Percentiles rank a stretch among this genome's conserved stretches.
Conservation (phyloP, 2,329 filamentous ascomycete species). For the Raffaelea ambrosiae region DNA sequence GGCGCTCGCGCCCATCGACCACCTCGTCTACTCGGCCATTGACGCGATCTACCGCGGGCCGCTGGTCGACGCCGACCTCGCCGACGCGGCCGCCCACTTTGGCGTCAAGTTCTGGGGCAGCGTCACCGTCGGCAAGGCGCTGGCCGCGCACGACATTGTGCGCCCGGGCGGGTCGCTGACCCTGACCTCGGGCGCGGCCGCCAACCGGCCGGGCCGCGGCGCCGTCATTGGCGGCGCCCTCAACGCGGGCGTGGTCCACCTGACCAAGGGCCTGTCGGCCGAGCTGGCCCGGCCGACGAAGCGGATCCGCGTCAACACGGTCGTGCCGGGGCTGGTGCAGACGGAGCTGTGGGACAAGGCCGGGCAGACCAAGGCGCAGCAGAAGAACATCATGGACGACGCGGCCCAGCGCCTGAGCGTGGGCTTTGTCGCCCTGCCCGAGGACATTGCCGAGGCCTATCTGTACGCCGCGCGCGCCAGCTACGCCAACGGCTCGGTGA, state of each 20-base stretch:
- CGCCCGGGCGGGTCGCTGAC: slow-evolving; percentile 26
- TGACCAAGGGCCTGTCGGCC: slow-evolving; percentile 19
- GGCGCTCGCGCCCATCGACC: slow-evolving; percentile 25
- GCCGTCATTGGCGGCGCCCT: slow-evolving; percentile 23
- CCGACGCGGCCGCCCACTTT: slow-evolving; percentile 25
- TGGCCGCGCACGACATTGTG: slow-evolving; percentile 26
- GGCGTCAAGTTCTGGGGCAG: slow-evolving; percentile 32
- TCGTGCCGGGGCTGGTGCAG: slow-evolving; percentile 22
- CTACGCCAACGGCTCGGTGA: slow-evolving; percentile 18
- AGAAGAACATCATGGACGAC: slow-evolving; percentile 16
- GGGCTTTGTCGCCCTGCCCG: slow-evolving; percentile 18
- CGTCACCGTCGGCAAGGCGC: slow-evolving; percentile 24
- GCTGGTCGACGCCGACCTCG: slow-evolving; percentile 22
- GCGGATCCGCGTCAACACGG: slow-evolving; percentile 21
- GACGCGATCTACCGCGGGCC: slow-evolving; percentile 28
- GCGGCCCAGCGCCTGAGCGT: slow-evolving; percentile 15
- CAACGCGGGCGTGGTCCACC: slow-evolving; percentile 19
- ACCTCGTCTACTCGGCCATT: slow-evolving; percentile 28
- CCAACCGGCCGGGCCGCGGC: slow-evolving; percentile 21
- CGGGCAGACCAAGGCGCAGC: slow-evolving; percentile 17
- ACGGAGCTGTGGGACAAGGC: slow-evolving; percentile 24
- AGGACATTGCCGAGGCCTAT: slow-evolving; percentile 21
- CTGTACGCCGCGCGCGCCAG: slow-evolving; percentile 18
- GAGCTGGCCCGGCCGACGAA: slow-evolving; percentile 16
- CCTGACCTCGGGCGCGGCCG: slow-evolving; percentile 27